Percentiles rank a stretch among this genome's conserved stretches.
Evolutionary conservation across 192 early-diverging fungal genomes (phyloP).

Genomic region (Podila clonocystis): DNA sequence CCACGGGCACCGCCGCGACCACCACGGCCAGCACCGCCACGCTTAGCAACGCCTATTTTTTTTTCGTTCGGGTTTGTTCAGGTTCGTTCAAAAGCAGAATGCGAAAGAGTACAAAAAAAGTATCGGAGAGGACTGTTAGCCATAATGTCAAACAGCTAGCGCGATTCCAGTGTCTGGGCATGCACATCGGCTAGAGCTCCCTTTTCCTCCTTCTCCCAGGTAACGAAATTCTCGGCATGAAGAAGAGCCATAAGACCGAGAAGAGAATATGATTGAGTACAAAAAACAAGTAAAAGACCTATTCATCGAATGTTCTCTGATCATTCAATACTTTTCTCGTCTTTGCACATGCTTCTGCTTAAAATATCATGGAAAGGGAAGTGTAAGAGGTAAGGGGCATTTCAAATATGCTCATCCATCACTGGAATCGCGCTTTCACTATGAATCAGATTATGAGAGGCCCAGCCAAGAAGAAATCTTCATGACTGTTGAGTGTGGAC

Average conservation of each 20-base stretch:
- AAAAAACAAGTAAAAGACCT: too few species aligned
- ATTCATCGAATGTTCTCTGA: too few species aligned
- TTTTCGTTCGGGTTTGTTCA: background rate
- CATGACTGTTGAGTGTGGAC: background rate
- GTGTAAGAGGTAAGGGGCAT: background rate
- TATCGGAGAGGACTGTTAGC: background rate
- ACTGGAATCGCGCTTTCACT: slow-evolving; percentile 50
- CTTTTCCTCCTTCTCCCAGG: background rate
- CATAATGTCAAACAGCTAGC: background rate
- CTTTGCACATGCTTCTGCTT: too few species aligned
- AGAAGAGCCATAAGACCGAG: background rate
- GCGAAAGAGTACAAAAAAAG: background rate
- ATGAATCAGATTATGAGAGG: slow-evolving; percentile 36
- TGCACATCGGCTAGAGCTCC: background rate
- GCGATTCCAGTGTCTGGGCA: background rate
- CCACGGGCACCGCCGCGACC: slow-evolving; percentile 65
- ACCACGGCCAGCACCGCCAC: slow-evolving; percentile 64
- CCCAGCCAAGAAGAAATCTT: background rate
- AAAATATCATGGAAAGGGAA: background rate
- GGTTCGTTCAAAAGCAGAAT: background rate
- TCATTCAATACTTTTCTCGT: background rate
- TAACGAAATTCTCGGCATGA: background rate
- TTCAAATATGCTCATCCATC: slow-evolving; percentile 18
- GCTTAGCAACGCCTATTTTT: slow-evolving; percentile 62
- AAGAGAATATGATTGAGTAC: slow-evolving; percentile 1